These are phyloP conservation scores for Arxiozyma heterogenica DNA, from an alignment of 1,139 yeast species.

Conservation along the genomic window DNA sequence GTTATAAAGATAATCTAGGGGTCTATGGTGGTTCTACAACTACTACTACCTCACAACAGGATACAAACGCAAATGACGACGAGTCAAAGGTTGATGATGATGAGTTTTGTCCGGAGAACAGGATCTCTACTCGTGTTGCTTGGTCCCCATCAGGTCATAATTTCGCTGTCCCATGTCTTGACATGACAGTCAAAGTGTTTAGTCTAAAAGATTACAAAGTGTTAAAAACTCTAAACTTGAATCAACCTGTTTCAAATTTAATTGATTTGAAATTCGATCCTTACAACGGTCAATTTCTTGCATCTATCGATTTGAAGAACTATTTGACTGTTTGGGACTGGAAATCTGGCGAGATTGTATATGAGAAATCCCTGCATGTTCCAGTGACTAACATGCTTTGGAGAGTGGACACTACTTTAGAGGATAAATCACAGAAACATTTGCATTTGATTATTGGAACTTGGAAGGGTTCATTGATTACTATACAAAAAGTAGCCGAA, in stretches of 20 bases:
- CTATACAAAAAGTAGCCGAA: constrained; percentile 32
- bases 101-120: constrained; percentile 29
- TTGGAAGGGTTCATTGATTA: constrained; percentile 42
- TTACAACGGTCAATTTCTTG: constrained; percentile 44
- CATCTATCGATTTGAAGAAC: constrained; percentile 43
- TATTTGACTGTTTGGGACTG: constrained; percentile 51
- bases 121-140: constrained; percentile 37
- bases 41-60: constrained; percentile 11
- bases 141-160: constrained; percentile 60
- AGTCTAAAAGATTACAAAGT: constrained; percentile 20
- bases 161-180: constrained; percentile 48
- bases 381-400: constrained; percentile 30
- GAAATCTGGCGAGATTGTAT: constrained; percentile 27
- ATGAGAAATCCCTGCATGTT: constrained; percentile 22
- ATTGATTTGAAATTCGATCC: constrained; percentile 54
- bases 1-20: constrained; percentile 28
- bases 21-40: background rate
- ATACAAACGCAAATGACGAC: constrained; percentile 24
- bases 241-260: constrained; percentile 30
- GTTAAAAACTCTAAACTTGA: constrained; percentile 14
- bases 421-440: constrained; percentile 7
- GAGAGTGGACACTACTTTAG: constrained; percentile 18
- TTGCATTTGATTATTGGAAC: constrained; percentile 40
- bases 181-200: constrained; percentile 28
- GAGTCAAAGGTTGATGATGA: constrained; percentile 17